Conservation (phyloP, 2,329 filamentous ascomycete genomes). For the Diaporthe ampelina region DNA sequence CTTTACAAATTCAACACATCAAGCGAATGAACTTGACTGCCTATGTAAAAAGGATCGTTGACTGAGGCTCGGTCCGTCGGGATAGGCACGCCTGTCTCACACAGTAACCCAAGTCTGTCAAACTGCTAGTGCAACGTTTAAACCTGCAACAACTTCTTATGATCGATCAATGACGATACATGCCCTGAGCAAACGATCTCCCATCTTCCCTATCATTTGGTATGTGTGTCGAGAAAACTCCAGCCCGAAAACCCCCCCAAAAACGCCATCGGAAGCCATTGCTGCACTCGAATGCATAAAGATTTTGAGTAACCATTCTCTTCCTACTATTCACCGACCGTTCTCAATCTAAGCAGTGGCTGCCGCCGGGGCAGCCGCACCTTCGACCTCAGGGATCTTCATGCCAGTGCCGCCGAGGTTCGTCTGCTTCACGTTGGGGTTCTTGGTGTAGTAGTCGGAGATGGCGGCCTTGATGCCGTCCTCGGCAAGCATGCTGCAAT, state of each 20-base stretch:
- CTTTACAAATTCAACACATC: neutral
- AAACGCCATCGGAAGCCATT: constrained; percentile 30
- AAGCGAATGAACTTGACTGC: neutral
- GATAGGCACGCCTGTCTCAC: neutral
- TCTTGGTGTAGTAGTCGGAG: constrained; percentile 92
- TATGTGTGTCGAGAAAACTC: constrained; percentile 23
- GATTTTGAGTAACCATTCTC: constrained; percentile 22
- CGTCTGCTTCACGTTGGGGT: constrained; percentile 80
- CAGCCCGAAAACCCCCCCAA: constrained; percentile 27
- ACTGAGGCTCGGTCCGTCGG: neutral
- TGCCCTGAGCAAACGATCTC: neutral
- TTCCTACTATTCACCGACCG: neutral
- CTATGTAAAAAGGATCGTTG: constrained; percentile 17
- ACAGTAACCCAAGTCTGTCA: neutral
- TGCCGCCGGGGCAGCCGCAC: constrained; percentile 49
- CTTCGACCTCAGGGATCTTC: constrained; percentile 72
- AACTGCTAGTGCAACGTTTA: neutral
- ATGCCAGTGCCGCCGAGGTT: constrained; percentile 82
- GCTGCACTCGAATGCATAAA: constrained; percentile 22
- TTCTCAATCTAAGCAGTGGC: constrained; percentile 33
- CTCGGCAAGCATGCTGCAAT: constrained; percentile 93
- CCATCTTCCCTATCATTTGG: constrained; percentile 10
- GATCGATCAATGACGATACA: neutral
- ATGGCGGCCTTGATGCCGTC: constrained; percentile 95
- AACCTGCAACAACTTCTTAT: neutral